phyloP scores from a whole-genome alignment of 1,139 yeast species.

The Saccharomyces hybrid region DNA sequence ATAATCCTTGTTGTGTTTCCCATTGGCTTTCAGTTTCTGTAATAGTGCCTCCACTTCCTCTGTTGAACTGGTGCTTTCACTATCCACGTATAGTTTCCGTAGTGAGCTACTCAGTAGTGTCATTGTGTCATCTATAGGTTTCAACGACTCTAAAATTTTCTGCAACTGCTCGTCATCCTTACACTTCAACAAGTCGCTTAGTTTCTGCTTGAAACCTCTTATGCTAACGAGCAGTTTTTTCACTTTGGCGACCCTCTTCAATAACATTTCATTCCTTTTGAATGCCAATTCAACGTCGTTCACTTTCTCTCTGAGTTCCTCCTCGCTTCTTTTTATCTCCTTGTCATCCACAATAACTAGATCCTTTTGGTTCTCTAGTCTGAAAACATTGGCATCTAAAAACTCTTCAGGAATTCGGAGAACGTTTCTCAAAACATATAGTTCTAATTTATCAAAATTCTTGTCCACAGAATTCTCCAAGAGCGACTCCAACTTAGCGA shows the following conservation, averaged over 20 bases:
- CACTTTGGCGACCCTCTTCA: constrained; percentile 13
- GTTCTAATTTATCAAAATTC: constrained; percentile 80
- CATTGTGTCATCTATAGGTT: constrained; percentile 28
- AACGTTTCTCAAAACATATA: constrained; percentile 72
- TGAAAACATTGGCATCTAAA: constrained; percentile 56
- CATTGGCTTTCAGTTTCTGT: constrained; percentile 1
- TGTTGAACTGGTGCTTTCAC: constrained; percentile 23
- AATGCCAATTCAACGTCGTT: constrained; percentile 3
- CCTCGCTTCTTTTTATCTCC: background rate
- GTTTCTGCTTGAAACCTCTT: constrained; percentile 10
- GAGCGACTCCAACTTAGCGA: constrained; percentile 72
- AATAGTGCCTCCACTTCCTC: constrained; percentile 14
- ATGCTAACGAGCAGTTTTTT: constrained; percentile 11
- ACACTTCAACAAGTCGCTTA: constrained; percentile 4
- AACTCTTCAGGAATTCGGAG: constrained; percentile 65
- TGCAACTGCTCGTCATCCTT: constrained; percentile 7
- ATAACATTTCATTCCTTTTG: constrained; percentile 5
- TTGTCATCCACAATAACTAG: constrained; percentile 29
- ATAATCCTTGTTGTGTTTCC: background rate
- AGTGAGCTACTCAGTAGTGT: constrained; percentile 21
- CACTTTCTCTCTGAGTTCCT: constrained; percentile 1
- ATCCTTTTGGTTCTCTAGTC: constrained; percentile 61
- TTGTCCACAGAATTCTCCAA: constrained; percentile 73
- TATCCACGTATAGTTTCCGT: constrained; percentile 21
- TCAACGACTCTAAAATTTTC: constrained; percentile 14